These are phyloP conservation scores for Betula pendula DNA, from an alignment of 306 rosid genomes.

Conservation along the genomic window DNA sequence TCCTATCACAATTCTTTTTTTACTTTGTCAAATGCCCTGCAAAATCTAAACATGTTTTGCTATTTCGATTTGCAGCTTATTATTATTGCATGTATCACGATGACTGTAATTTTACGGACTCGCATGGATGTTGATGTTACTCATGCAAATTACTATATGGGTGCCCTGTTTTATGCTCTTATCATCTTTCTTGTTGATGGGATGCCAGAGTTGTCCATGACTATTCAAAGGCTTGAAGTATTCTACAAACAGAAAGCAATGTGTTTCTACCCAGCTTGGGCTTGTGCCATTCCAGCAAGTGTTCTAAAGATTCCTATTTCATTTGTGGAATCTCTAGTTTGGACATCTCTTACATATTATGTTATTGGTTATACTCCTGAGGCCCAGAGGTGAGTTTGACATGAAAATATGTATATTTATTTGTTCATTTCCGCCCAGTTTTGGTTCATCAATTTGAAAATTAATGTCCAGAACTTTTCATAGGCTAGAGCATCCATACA, in stretches of 20 bases:
- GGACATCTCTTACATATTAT: slow-evolving; percentile 56
- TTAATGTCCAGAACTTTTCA: not conserved
- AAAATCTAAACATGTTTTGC: not conserved
- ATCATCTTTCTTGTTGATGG: slow-evolving; percentile 41
- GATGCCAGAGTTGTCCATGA: slow-evolving; percentile 46
- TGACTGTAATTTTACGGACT: slow-evolving; percentile 50
- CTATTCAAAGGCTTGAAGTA: slow-evolving; percentile 39
- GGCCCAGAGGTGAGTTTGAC: slow-evolving; percentile 25
- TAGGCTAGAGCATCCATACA: not conserved
- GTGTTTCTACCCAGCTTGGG: slow-evolving; percentile 52
- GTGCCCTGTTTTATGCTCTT: slow-evolving; percentile 42
- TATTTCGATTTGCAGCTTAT: slow-evolving; percentile 34
- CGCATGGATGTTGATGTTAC: slow-evolving; percentile 35
- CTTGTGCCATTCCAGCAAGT: slow-evolving; percentile 52
- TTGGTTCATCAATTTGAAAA: not conserved
- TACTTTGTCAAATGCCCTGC: not conserved
- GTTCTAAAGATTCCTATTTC: slow-evolving; percentile 51
- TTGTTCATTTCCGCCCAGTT: not conserved
- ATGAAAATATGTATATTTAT: not conserved
- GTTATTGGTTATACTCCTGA: slow-evolving; percentile 55
- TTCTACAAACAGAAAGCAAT: slow-evolving; percentile 47
- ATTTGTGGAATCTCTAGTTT: slow-evolving; percentile 37
- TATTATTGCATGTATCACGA: slow-evolving; percentile 35
- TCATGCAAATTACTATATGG: slow-evolving; percentile 44
- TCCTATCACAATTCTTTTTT: not conserved